These are phyloP conservation scores for Actinomortierella wolfii DNA, from an alignment of 371 early-diverging fungal genomes.

Conservation along the genomic window DNA sequence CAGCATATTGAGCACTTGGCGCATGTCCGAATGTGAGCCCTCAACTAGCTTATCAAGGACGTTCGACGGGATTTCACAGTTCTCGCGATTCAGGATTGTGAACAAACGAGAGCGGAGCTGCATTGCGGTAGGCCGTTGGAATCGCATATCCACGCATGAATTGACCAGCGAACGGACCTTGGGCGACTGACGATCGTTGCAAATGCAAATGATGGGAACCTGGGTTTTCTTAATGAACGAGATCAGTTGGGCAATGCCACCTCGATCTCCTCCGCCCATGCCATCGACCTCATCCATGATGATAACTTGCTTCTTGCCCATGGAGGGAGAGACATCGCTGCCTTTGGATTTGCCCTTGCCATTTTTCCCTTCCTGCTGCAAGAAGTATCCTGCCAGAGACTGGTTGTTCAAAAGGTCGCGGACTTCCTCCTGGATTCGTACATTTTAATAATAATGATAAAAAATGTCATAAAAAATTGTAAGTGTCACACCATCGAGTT, in stretches of 20 bases:
- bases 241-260: slow-evolving; percentile 94
- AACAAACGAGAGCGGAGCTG: slow-evolving; percentile 79
- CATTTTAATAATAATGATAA: too few relatives aligned
- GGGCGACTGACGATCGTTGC: slow-evolving; percentile 93
- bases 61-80: slow-evolving; percentile 76
- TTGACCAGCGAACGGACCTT: slow-evolving; percentile 92
- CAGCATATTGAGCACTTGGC: slow-evolving; percentile 97
- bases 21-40: slow-evolving; percentile 91
- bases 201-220: slow-evolving; percentile 99
- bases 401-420: slow-evolving; percentile 53
- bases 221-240: slow-evolving; percentile 89
- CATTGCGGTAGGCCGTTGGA: slow-evolving; percentile 71
- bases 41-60: slow-evolving; percentile 89
- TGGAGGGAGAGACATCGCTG: slow-evolving; percentile 17
- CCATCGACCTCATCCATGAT: slow-evolving; percentile 99
- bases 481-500: neutral
- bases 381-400: slow-evolving; percentile 56
- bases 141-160: slow-evolving; percentile 90
- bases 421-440: slow-evolving; percentile 53
- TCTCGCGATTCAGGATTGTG: slow-evolving; percentile 81
- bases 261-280: slow-evolving; percentile 99
- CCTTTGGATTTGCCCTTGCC: neutral
- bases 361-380: neutral
- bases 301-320: slow-evolving; percentile 67
- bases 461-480: neutral